Base-by-base conservation (phyloP, 176 grass and related monocot genomes). In the Oryza glumipatula region DNA sequence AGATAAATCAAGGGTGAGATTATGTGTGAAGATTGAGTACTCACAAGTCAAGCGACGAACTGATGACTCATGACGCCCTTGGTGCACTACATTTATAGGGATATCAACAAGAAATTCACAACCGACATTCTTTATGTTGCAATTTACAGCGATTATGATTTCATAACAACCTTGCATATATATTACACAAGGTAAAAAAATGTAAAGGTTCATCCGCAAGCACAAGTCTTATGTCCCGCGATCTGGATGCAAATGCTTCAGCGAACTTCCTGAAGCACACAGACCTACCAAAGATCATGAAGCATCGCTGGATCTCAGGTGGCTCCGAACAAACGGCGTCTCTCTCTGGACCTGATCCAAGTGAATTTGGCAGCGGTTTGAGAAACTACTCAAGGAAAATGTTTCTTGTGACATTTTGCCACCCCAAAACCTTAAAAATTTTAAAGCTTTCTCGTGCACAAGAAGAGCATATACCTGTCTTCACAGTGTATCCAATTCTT, bases 231-330 rank as follows among this genome's bases (percentile, higher is more conserved):
- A n/a, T 63, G 72, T 43, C 85, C 33, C 72, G 46, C 75, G 71
- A 81, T 52, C 63, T 81, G 85, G 78, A 69, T 63, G 71, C 78
- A 36, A 47, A 41, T 16, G 35, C 77, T 68, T 67, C 64, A 81
- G 32, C 32, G 23, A 81, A 60, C 35, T 75, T 81, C 46, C 46
- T 87, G 84, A 86, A 80, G 76, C 77, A 23, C 56, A 67, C 63
- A 51, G 21, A 74, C 76, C 67, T 65, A 54, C 45, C 32, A 52
- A 13, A 76, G 60, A 67, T 46, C 77, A 81, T 45, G 67, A 83
- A 66, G 74, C 74, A 77, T 87, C 38, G 49, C 72, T 76, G 72
- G 79, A 88, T 72, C 86, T 51, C 86, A 72, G 80, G 74, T 21
- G 52, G n/a, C 67, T 73, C 74, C 51, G 14, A 72, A 66, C 44